These are phyloP conservation scores for Thielaviopsis punctulata DNA, from an alignment of 2,329 filamentous ascomycete genomes.

Conservation along the genomic window DNA sequence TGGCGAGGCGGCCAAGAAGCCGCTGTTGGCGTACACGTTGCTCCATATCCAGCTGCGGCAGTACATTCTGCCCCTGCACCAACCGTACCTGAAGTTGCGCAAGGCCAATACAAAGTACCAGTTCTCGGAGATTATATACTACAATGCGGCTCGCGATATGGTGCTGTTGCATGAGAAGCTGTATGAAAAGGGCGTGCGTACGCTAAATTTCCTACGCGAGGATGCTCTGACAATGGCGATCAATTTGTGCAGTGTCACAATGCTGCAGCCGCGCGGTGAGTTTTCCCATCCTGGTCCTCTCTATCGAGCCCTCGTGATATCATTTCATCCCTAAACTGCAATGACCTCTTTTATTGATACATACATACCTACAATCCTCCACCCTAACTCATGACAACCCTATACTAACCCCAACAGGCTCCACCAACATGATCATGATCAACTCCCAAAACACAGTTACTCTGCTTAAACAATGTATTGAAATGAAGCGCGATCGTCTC, in stretches of 20 bases:
- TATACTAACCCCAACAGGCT: constrained; percentile 19
- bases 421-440: constrained; percentile 45
- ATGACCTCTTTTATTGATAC: too few species aligned
- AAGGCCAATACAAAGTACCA: constrained; percentile 44
- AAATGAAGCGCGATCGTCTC: constrained; percentile 43
- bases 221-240: constrained; percentile 42
- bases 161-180: constrained; percentile 44
- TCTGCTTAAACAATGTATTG: constrained; percentile 43
- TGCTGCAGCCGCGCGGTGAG: constrained; percentile 34
- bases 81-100: constrained; percentile 41
- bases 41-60: constrained; percentile 43
- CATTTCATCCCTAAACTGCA: constrained; percentile 11
- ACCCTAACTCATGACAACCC: neutral
- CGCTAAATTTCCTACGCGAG: constrained; percentile 42
- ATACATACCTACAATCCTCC: too few species aligned
- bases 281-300: constrained; percentile 14
- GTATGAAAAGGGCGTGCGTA: constrained; percentile 39
- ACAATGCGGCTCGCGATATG: constrained; percentile 43
- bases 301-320: neutral
- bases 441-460: constrained; percentile 42
- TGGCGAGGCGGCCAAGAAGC: constrained; percentile 28
- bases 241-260: constrained; percentile 42
- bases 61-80: constrained; percentile 44
- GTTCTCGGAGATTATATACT: constrained; percentile 45
- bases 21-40: constrained; percentile 40